These are phyloP conservation scores for Oleoguttula mirabilis DNA, from an alignment of 495 filamentous ascomycete genomes.

Conservation along the genomic window DNA sequence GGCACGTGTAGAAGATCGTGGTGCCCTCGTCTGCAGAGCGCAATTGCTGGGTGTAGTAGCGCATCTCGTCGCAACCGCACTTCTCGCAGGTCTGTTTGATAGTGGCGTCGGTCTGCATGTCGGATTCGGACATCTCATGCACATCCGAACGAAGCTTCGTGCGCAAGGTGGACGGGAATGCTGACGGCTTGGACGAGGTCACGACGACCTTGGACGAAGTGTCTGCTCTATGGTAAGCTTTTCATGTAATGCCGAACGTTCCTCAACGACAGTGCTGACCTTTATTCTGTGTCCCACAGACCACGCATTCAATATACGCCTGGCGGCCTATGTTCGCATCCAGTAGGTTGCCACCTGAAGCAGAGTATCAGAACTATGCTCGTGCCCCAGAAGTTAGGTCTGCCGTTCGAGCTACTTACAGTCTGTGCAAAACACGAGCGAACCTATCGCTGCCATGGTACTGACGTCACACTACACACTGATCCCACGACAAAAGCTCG, in stretches of 20 bases:
- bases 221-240: no score
- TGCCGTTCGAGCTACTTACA: conserved; percentile 3
- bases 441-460: conserved; percentile 75
- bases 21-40: conserved; percentile 90
- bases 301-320: conserved; percentile 64
- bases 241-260: no score
- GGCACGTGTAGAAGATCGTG: conserved; percentile 78
- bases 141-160: conserved; percentile 67
- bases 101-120: conserved; percentile 64
- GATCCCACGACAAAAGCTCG: no score
- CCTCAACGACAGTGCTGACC: no score
- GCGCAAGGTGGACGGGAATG: conserved; percentile 78
- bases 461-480: neutral
- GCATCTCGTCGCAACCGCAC: conserved; percentile 73
- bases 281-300: conserved; percentile 74
- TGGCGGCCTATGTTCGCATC: conserved; percentile 66
- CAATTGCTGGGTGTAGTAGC: conserved; percentile 73
- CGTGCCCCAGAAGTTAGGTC: conserved; percentile 39
- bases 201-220: conserved; percentile 64
- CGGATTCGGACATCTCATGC: conserved; percentile 66
- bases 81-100: conserved; percentile 61
- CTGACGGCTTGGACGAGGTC: conserved; percentile 71
- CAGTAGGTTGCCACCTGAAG: conserved; percentile 57
- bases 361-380: conserved; percentile 73
- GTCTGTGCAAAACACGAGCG: conserved; percentile 84